These are phyloP conservation scores for Aristolochia fimbriata DNA, from an alignment of 164 flowering plant species.

Conservation along the genomic window DNA sequence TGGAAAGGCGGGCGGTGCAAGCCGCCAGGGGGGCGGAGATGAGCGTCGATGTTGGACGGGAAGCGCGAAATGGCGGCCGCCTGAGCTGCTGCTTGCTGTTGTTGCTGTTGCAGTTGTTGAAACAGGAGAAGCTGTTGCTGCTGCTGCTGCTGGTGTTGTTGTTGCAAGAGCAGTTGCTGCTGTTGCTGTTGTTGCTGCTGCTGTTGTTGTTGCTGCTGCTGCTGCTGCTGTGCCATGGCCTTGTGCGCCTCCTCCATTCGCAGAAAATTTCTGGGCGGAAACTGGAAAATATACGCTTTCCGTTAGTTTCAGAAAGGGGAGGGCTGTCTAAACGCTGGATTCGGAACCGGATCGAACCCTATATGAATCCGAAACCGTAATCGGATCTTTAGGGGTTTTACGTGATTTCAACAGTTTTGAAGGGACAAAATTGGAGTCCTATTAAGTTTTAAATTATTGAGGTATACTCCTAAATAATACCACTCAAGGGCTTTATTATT, in stretches of 20 bases:
- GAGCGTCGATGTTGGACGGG: slow-evolving; percentile 92
- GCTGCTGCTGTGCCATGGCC: slow-evolving; percentile 44
- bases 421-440: no score
- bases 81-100: slow-evolving; percentile 20
- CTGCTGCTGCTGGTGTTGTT: slow-evolving; percentile 15
- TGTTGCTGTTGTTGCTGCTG: slow-evolving; percentile 25
- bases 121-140: slow-evolving; percentile 36
- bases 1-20: slow-evolving; percentile 25
- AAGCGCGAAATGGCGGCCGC: slow-evolving; percentile 62
- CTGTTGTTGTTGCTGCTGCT: slow-evolving; percentile 17
- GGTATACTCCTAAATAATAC: no score
- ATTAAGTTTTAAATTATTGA: no score
- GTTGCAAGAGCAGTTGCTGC: slow-evolving; percentile 24
- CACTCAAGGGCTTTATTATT: no score
- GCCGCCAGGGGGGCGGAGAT: slow-evolving; percentile 54
- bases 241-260: slow-evolving; percentile 42
- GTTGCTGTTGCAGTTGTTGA: slow-evolving; percentile 29
- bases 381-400: no score
- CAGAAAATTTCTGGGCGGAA: slow-evolving; percentile 1
- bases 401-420: no score
- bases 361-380: no score
- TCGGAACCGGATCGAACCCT: no score
- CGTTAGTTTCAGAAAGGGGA: no score
- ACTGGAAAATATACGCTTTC: no score
- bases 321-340: no score